phyloP scores from a whole-genome alignment of 352 stramenopile species.

The Phytophthora fragariae region DNA sequence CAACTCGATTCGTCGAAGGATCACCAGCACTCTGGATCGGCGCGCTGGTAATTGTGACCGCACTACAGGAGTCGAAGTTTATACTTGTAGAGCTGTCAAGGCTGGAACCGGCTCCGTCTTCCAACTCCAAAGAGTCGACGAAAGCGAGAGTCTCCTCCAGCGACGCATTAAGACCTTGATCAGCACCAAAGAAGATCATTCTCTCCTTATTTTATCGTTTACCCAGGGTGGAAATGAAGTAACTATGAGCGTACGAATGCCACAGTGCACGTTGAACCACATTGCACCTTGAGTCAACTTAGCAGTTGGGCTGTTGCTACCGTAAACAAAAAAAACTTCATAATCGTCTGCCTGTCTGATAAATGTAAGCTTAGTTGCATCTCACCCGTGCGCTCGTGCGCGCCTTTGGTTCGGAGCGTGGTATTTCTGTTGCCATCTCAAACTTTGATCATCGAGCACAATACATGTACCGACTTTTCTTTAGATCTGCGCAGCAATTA shows the following conservation, averaged over 20 bases:
- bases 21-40: background rate
- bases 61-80: background rate
- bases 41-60: background rate
- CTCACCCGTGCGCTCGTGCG: too few species aligned
- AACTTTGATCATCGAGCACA: too few species aligned
- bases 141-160: constrained; percentile 1
- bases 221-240: background rate
- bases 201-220: background rate
- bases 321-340: background rate
- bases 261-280: background rate
- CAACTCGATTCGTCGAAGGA: background rate
- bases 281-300: too few species aligned
- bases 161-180: background rate
- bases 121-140: background rate
- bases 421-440: too few species aligned
- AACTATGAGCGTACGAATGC: background rate
- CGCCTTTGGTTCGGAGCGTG: too few species aligned
- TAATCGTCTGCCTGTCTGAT: background rate
- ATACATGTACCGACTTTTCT: too few species aligned
- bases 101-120: background rate
- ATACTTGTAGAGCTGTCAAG: background rate
- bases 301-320: too few species aligned
- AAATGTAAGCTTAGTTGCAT: too few species aligned
- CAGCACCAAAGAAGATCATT: background rate
- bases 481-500: too few species aligned